Evolutionary conservation across 2,329 filamentous ascomycete species (phyloP).

Genomic region (Corinectria fuckeliana): DNA sequence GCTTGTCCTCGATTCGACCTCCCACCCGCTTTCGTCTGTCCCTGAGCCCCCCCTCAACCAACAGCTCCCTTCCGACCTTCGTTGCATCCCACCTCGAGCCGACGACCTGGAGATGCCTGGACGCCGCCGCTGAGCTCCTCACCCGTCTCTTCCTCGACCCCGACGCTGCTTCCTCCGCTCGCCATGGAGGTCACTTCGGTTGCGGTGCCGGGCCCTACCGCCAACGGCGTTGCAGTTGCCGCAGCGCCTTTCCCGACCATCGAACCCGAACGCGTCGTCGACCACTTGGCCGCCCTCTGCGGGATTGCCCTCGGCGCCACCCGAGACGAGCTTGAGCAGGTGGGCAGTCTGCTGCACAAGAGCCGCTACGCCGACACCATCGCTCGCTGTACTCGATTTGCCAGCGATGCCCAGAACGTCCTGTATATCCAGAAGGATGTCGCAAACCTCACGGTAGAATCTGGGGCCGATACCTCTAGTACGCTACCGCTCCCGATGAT

Average conservation of each 20-base stretch:
- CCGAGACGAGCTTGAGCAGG: slow-evolving; percentile 77
- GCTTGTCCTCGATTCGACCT: slow-evolving; percentile 23
- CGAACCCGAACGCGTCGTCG: slow-evolving; percentile 73
- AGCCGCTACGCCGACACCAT: slow-evolving; percentile 78
- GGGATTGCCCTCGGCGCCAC: slow-evolving; percentile 77
- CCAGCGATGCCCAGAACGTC: slow-evolving; percentile 83
- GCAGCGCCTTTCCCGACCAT: slow-evolving; percentile 59
- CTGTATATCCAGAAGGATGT: slow-evolving; percentile 91
- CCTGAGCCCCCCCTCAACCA: slow-evolving; percentile 19
- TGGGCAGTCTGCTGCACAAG: slow-evolving; percentile 83
- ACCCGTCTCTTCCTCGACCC: slow-evolving; percentile 25
- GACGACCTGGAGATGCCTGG: slow-evolving; percentile 40
- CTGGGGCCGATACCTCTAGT: slow-evolving; percentile 56
- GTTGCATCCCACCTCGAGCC: slow-evolving; percentile 18
- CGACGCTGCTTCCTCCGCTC: slow-evolving; percentile 27
- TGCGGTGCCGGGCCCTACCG: slow-evolving; percentile 49
- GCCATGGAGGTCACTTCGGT: slow-evolving; percentile 62
- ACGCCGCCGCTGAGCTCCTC: slow-evolving; percentile 30
- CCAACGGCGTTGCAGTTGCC: slow-evolving; percentile 55
- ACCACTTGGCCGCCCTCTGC: slow-evolving; percentile 74
- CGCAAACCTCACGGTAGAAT: slow-evolving; percentile 58
- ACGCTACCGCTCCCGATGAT: slow-evolving; percentile 33
- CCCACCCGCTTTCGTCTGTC: slow-evolving; percentile 22
- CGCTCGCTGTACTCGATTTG: slow-evolving; percentile 87
- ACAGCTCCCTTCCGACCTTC: slow-evolving; percentile 15